Evolutionary conservation across 148 eudicot genomes (phyloP), one percentile per base, ranked within the genome.

Genomic region (Silene latifolia): DNA sequence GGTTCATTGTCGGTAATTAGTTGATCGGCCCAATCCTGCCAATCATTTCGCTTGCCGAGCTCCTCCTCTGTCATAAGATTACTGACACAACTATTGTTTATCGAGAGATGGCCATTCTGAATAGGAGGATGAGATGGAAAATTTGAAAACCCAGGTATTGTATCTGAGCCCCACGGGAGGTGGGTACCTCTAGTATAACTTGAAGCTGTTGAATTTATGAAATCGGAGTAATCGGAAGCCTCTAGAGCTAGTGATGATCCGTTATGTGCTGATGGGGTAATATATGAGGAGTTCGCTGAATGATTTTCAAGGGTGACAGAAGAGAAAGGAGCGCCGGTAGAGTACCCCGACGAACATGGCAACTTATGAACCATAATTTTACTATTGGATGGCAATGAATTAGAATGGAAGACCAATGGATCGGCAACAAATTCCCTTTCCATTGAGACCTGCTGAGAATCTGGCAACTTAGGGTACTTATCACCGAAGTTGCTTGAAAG

Each of bases 1-100:
- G 88, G 78, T 72, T 88, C 91, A 78, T 86, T 85, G 77, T 89
- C 95, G 25, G 84, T 84, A 25, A 93, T 86, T 67, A 91, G 86
- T 71, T 87, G 88, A 79, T 88, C 91, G 35, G 89, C 89, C 97
- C 97, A 94, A 64, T 88, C 97, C 66, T 81, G 89, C 91, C 92
- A 89, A 60, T 90, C 88, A 79, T 74, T 85, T 80, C 79, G 72
- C 81, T 86, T 93, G 67, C 81, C 72, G 68, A 80, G 73, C 71
- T 89, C 93, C 71, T 89, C 93, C 35, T 78, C 58, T 44, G 80
- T 66, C 72, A 88, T 65, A 60, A 67, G 56, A 78, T 27, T 79
- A 85, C 85, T 75, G 68, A 78, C 85, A 62, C 77, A 82, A 71
- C 74, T 72, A 78, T 75, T 84, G 66, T 57, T 80, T 53, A 83